A percentile compares a stretch with the other conserved stretches of the same genome.
Conservation (phyloP, 192 early-diverging fungal genomes). For the Coemansia sp. region DNA sequence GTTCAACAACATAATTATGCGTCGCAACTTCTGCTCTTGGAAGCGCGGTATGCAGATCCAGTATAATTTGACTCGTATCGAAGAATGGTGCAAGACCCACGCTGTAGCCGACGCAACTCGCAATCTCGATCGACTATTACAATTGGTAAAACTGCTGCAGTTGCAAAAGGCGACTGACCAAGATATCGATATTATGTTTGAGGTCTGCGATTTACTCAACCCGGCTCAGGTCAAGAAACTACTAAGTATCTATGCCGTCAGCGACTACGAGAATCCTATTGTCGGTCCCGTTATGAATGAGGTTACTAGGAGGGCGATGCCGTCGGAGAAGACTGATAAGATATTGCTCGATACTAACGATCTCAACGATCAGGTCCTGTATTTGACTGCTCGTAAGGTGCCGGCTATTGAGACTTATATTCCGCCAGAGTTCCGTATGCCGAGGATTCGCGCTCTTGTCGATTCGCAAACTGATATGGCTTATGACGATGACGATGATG, state of each 20-base stretch:
- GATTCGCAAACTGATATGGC: slow-evolving; percentile 53
- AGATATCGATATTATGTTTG: slow-evolving; percentile 98
- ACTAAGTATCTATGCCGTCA: slow-evolving; percentile 90
- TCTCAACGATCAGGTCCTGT: slow-evolving; percentile 62
- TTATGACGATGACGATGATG: slow-evolving; percentile 41
- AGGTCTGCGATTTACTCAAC: slow-evolving; percentile 96
- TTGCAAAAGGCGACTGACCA: slow-evolving; percentile 65
- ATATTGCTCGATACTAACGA: slow-evolving; percentile 81
- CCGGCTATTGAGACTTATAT: slow-evolving; percentile 73
- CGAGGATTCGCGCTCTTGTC: slow-evolving; percentile 45
- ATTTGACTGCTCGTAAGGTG: slow-evolving; percentile 63
- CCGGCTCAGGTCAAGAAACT: slow-evolving; percentile 97
- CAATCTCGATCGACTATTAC: slow-evolving; percentile 83
- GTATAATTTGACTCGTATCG: slow-evolving; percentile 95
- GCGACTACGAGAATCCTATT: slow-evolving; percentile 93
- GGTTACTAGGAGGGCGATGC: slow-evolving; percentile 77
- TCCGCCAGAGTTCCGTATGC: slow-evolving; percentile 64
- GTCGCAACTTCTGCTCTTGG: slow-evolving; percentile 99
- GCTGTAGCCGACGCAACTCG: slow-evolving; percentile 85
- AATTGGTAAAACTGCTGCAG: slow-evolving; percentile 92
- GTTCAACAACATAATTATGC: slow-evolving; percentile 97
- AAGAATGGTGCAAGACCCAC: slow-evolving; percentile 99
- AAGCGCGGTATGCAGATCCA: slow-evolving; percentile 99
- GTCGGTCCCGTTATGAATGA: slow-evolving; percentile 88
- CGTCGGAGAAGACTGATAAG: slow-evolving; percentile 87